Conservation (phyloP, 257 asterid species). For the Voacanga thouarsii region DNA sequence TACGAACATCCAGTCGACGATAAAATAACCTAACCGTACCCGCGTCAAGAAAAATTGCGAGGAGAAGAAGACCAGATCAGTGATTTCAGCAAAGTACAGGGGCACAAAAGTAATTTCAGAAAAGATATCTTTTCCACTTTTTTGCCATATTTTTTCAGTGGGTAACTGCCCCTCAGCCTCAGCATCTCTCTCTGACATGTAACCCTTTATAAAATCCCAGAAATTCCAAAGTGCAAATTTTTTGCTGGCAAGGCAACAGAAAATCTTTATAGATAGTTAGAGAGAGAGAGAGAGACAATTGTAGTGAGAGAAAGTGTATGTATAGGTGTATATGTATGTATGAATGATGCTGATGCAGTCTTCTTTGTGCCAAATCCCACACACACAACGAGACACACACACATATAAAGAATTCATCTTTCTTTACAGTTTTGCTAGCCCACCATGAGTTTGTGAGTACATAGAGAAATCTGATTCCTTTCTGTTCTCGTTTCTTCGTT, state of each 20-base stretch:
- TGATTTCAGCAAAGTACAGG: not conserved
- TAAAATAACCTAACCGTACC: conserved; percentile 7
- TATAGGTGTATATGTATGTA: not conserved
- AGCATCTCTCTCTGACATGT: not conserved
- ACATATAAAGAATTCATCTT: conserved; percentile 6
- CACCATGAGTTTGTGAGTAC: conserved; percentile 2
- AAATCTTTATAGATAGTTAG: conserved; percentile 1
- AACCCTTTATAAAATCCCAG: conserved; percentile 1
- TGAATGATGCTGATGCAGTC: not conserved
- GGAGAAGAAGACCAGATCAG: conserved; percentile 11
- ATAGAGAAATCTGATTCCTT: conserved; percentile 25
- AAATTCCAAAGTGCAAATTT: conserved; percentile 15
- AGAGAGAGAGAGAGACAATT: not conserved
- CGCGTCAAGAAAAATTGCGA: too few species aligned
- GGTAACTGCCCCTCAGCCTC: conserved; percentile 17
- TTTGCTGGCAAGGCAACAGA: conserved; percentile 8
- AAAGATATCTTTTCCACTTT: conserved; percentile 16
- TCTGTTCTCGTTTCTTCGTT: conserved; percentile 9
- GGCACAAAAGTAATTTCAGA: conserved; percentile 4
- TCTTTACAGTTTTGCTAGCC: conserved; percentile 18
- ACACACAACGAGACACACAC: not conserved
- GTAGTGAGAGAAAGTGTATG: not conserved
- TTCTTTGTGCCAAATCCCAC: conserved; percentile 1
- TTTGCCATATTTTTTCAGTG: conserved; percentile 17
- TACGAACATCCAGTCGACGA: not conserved